Evolutionary conservation across 805 yeast species (phyloP).

Genomic region (Clavispora asparagi): DNA sequence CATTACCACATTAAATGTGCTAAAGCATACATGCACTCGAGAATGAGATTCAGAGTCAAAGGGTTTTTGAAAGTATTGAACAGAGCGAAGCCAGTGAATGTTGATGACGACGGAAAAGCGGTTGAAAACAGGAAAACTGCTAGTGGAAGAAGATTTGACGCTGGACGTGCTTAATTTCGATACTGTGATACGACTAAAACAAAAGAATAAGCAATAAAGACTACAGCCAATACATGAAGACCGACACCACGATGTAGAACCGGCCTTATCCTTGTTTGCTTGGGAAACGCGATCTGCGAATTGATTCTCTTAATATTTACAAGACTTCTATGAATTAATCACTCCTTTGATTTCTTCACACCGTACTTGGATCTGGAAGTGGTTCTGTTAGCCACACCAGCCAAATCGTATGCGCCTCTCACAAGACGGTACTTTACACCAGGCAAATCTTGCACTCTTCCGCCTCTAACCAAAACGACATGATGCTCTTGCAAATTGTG

Average conservation of each 20-base stretch:
- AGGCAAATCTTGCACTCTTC: slow-evolving; percentile 95
- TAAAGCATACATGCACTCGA: slow-evolving; percentile 95
- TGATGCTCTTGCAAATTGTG: slow-evolving; percentile 98
- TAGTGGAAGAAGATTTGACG: slow-evolving; percentile 61
- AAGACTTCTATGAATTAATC: background rate
- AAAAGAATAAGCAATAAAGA: background rate
- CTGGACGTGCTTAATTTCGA: background rate
- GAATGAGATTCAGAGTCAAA: slow-evolving; percentile 95
- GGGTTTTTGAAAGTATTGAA: slow-evolving; percentile 93
- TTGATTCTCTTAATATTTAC: slow-evolving; percentile 1
- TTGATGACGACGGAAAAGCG: slow-evolving; percentile 56
- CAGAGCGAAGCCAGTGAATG: slow-evolving; percentile 92
- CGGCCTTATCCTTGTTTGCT: background rate
- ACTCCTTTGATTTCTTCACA: slow-evolving; percentile 66
- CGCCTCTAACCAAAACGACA: slow-evolving; percentile 95
- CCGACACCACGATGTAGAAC: background rate
- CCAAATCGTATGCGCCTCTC: slow-evolving; percentile 88
- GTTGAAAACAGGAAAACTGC: slow-evolving; percentile 60
- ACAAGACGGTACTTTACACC: slow-evolving; percentile 95
- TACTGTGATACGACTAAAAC: background rate
- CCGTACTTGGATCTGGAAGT: slow-evolving; percentile 93
- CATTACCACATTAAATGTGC: slow-evolving; percentile 98
- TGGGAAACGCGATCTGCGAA: background rate
- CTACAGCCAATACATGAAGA: background rate
- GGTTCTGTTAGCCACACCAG: slow-evolving; percentile 90